Evolutionary conservation across 208 protist genomes (phyloP).

Genomic region (Angomonas ambiguus): DNA sequence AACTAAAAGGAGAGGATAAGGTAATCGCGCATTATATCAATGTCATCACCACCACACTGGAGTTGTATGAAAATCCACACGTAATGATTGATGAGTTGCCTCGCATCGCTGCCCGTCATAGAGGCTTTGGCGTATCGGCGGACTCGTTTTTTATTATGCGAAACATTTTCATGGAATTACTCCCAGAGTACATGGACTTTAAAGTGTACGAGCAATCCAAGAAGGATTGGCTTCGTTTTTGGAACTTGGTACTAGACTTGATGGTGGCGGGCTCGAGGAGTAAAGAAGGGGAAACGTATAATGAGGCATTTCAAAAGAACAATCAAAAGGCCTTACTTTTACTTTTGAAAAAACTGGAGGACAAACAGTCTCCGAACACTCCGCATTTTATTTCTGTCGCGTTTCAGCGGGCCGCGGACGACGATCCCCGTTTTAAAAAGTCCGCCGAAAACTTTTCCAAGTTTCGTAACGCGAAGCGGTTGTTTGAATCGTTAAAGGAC

Average conservation of each 20-base stretch:
- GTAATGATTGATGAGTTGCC: conserved; percentile 49
- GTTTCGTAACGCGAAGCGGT: conserved; percentile 27
- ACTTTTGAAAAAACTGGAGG: conserved; percentile 35
- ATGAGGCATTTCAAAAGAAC: conserved; percentile 32
- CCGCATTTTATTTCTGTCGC: conserved; percentile 19
- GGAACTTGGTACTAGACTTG: conserved; percentile 43
- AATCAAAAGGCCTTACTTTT: not conserved
- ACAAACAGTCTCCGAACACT: conserved; percentile 23
- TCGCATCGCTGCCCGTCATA: conserved; percentile 50
- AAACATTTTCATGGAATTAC: conserved; percentile 59
- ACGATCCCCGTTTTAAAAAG: conserved; percentile 24
- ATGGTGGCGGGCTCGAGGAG: conserved; percentile 45
- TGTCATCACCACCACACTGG: conserved; percentile 31
- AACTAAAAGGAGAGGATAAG: not conserved
- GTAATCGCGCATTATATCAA: not conserved
- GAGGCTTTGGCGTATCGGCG: conserved; percentile 50
- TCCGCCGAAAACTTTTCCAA: conserved; percentile 54
- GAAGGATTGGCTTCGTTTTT: conserved; percentile 64
- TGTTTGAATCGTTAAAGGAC: conserved; percentile 48
- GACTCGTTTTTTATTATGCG: conserved; percentile 45
- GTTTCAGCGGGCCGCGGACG: not conserved
- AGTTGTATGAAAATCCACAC: conserved; percentile 67
- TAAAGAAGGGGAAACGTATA: conserved; percentile 46
- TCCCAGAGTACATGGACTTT: conserved; percentile 57
- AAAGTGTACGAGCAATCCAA: conserved; percentile 45